A percentile compares a stretch with the other conserved stretches of the same genome.
phyloP scores from a whole-genome alignment of 495 filamentous ascomycete genomes.

The Cenococcum geophilum region DNA sequence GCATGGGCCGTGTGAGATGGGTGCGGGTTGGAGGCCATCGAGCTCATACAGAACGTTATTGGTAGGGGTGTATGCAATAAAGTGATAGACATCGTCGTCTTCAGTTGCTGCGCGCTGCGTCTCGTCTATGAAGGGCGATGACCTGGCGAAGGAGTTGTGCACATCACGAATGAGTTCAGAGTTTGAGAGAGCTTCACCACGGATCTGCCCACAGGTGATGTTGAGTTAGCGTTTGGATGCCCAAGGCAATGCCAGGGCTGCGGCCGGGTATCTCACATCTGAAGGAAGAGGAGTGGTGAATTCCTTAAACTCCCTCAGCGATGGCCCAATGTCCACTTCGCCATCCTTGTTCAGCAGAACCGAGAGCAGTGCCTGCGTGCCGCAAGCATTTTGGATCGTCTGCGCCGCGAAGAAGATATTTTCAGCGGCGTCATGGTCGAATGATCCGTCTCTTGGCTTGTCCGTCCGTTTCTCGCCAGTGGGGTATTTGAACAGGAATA shows the following conservation, averaged over 20 bases:
- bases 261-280: conserved; percentile 46
- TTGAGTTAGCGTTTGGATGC: conserved; percentile 1
- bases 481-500: conserved; percentile 99
- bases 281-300: conserved; percentile 85
- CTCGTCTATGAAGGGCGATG: conserved; percentile 88
- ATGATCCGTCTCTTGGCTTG: conserved; percentile 66
- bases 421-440: conserved; percentile 67
- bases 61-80: conserved; percentile 87
- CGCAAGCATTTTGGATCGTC: conserved; percentile 98
- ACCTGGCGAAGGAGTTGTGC: conserved; percentile 88
- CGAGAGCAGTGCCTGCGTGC: conserved; percentile 90
- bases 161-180: conserved; percentile 79
- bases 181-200: conserved; percentile 62
- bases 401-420: conserved; percentile 91
- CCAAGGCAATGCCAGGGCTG: neutral
- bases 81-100: conserved; percentile 88
- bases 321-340: conserved; percentile 52
- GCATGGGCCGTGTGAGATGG: conserved; percentile 80
- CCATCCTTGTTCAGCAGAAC: conserved; percentile 80
- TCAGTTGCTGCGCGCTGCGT: conserved; percentile 54
- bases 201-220: conserved; percentile 36
- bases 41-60: conserved; percentile 82
- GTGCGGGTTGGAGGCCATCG: conserved; percentile 87
- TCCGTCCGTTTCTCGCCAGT: conserved; percentile 59
- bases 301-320: conserved; percentile 74